Percentiles rank a stretch among this genome's conserved stretches.
phyloP scores from a whole-genome alignment of 2,329 filamentous ascomycete species.

The Trichoderma cornu-damae region DNA sequence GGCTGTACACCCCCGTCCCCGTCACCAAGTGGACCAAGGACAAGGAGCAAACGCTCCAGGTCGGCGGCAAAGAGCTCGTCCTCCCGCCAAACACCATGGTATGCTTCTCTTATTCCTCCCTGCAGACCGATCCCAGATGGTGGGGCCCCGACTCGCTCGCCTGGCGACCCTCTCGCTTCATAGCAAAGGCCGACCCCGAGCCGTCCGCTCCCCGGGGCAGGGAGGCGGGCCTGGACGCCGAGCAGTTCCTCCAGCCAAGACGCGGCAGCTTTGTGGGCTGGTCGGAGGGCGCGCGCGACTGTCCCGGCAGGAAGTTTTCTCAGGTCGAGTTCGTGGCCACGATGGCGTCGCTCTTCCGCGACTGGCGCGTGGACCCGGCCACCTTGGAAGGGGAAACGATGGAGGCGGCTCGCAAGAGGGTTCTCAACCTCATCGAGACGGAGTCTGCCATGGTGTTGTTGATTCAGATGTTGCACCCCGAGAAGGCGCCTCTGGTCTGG shows the following conservation, averaged over 20 bases:
- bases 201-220: neutral
- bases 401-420: constrained; percentile 19
- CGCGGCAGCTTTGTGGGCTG: constrained; percentile 23
- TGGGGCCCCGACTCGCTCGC: constrained; percentile 10
- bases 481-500: constrained; percentile 25
- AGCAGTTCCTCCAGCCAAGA: neutral
- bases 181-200: neutral
- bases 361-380: neutral
- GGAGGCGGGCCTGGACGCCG: neutral
- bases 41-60: constrained; percentile 1
- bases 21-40: constrained; percentile 25
- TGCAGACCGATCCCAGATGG: constrained; percentile 6
- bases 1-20: constrained; percentile 36
- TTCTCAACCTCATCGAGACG: constrained; percentile 23
- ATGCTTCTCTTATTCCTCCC: neutral
- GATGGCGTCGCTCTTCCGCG: constrained; percentile 24
- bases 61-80: constrained; percentile 7
- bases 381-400: neutral
- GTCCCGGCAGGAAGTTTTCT: constrained; percentile 31
- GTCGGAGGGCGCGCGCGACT: constrained; percentile 28
- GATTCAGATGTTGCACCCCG: constrained; percentile 27
- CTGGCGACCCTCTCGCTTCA: constrained; percentile 13
- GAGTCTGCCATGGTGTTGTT: constrained; percentile 24
- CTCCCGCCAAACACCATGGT: constrained; percentile 1
- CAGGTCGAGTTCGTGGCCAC: constrained; percentile 33